A percentile compares a stretch with the other conserved stretches of the same genome.
These are phyloP conservation scores for Arxiozyma heterogenica DNA, from an alignment of 1,139 yeast genomes.

Conservation along the genomic window DNA sequence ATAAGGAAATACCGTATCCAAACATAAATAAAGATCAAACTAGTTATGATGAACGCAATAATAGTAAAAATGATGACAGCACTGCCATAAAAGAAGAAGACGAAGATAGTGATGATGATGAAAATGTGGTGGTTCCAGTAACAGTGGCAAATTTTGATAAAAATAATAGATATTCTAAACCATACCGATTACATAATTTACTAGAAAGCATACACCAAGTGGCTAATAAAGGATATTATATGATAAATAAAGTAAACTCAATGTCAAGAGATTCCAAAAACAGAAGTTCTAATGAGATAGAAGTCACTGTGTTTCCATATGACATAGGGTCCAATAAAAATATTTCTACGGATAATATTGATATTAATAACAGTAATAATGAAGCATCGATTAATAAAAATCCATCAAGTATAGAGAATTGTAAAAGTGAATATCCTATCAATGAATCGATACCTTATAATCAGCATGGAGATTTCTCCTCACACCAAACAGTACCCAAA, in stretches of 20 bases:
- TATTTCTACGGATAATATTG: too few species aligned
- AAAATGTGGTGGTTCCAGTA: constrained; percentile 1
- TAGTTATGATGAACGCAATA: background rate
- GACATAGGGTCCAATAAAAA: background rate
- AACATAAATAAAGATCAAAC: background rate
- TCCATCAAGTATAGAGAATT: background rate
- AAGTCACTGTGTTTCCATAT: background rate
- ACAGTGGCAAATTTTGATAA: background rate
- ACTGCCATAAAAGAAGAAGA: background rate
- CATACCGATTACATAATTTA: background rate
- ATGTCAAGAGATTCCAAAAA: background rate
- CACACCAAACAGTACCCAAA: background rate
- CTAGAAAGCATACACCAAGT: background rate
- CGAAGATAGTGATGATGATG: background rate
- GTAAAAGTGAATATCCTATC: background rate
- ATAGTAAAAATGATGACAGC: background rate
- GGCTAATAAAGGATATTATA: constrained; percentile 6
- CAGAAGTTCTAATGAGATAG: background rate
- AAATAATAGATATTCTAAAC: background rate
- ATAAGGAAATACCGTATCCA: background rate
- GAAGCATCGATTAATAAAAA: background rate
- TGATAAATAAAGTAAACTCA: background rate
- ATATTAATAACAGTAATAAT: background rate
- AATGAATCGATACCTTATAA: background rate
- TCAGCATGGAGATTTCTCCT: background rate